These are phyloP conservation scores for Microsporum canis DNA, from an alignment of 2,329 filamentous ascomycete species.

Conservation along the genomic window DNA sequence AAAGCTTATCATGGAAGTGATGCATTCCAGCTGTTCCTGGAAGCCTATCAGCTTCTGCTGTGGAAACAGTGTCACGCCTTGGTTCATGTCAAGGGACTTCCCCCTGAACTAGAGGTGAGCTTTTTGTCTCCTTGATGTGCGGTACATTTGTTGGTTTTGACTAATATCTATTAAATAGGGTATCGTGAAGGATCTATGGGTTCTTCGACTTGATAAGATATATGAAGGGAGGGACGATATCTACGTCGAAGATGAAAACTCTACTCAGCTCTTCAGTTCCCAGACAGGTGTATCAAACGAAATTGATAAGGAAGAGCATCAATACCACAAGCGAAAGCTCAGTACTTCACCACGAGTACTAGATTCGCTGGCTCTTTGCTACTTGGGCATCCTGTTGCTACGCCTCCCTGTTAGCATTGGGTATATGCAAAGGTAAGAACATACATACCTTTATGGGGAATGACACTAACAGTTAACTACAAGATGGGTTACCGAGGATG, in stretches of 20 bases:
- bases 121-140: not conserved
- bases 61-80: slow-evolving; percentile 71
- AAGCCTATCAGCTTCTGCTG: slow-evolving; percentile 73
- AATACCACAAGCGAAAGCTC: slow-evolving; percentile 25
- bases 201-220: slow-evolving; percentile 55
- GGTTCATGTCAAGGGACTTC: slow-evolving; percentile 53
- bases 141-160: not conserved
- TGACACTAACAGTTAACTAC: not conserved
- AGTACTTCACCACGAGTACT: slow-evolving; percentile 51
- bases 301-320: slow-evolving; percentile 24
- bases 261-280: slow-evolving; percentile 48
- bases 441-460: not conserved
- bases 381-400: slow-evolving; percentile 64
- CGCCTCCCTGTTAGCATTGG: slow-evolving; percentile 64
- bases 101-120: slow-evolving; percentile 58
- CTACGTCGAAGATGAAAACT: slow-evolving; percentile 23
- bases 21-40: slow-evolving; percentile 67
- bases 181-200: slow-evolving; percentile 76
- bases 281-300: slow-evolving; percentile 42
- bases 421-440: slow-evolving; percentile 47
- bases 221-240: slow-evolving; percentile 34
- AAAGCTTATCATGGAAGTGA: slow-evolving; percentile 49
- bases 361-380: slow-evolving; percentile 68
- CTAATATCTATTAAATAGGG: slow-evolving; percentile 24
- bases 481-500: slow-evolving; percentile 54